These are phyloP conservation scores for Capsella bursapastoris DNA, from an alignment of 345 rosid species.

Conservation along the genomic window DNA sequence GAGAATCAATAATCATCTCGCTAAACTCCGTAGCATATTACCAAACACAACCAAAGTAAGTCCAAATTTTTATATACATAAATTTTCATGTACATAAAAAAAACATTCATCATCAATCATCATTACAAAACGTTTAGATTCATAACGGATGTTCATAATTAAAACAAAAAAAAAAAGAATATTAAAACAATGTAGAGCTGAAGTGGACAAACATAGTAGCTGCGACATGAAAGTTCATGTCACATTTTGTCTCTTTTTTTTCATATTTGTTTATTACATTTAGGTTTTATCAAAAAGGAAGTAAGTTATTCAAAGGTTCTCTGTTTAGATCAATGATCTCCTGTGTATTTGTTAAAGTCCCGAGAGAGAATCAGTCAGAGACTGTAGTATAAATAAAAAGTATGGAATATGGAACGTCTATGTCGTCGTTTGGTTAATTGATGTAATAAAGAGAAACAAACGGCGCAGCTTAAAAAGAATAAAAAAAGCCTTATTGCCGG, in stretches of 20 bases:
- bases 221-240: conserved; percentile 45
- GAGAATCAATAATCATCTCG: conserved; percentile 94
- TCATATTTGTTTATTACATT: background rate
- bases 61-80: background rate
- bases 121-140: conserved; percentile 9
- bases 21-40: conserved; percentile 89
- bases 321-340: conserved; percentile 34
- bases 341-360: conserved; percentile 44
- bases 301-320: conserved; percentile 33
- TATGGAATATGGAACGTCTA: conserved; percentile 55
- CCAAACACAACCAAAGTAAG: conserved; percentile 99
- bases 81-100: background rate
- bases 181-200: conserved; percentile 30
- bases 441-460: conserved; percentile 78
- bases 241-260: conserved; percentile 37
- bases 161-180: background rate
- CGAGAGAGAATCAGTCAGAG: conserved; percentile 47
- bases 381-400: conserved; percentile 39
- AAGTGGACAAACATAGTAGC: conserved; percentile 42
- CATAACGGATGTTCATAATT: too few species aligned
- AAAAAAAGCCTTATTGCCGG: conserved; percentile 57
- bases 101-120: conserved; percentile 29
- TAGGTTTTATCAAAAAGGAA: conserved; percentile 35
- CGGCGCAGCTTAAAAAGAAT: conserved; percentile 66
- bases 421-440: conserved; percentile 65